Conservation (phyloP, 2,329 filamentous ascomycete genomes). For the Niveomyces coronatus region DNA sequence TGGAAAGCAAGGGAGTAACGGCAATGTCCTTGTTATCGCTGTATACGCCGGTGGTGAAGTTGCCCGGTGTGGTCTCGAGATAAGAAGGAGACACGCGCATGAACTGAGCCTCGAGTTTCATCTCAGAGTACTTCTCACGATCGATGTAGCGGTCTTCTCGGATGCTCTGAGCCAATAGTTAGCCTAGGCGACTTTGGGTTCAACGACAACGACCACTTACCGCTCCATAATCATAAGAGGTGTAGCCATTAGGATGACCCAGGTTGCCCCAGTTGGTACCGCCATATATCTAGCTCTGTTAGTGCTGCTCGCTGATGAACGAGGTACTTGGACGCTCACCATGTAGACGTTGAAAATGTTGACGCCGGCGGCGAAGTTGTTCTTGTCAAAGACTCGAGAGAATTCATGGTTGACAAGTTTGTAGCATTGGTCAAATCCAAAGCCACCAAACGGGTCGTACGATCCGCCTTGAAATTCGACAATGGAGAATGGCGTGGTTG, state of each 20-base stretch:
- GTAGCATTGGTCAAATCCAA: conserved; percentile 57
- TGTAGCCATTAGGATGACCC: conserved; percentile 56
- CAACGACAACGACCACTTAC: conserved; percentile 17
- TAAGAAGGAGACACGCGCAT: conserved; percentile 62
- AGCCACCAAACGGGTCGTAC: conserved; percentile 66
- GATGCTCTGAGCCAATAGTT: conserved; percentile 31
- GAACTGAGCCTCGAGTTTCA: conserved; percentile 69
- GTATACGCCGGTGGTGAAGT: conserved; percentile 39
- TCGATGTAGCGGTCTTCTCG: conserved; percentile 57
- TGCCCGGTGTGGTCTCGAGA: conserved; percentile 46
- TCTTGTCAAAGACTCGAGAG: conserved; percentile 71
- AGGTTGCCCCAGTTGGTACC: conserved; percentile 81
- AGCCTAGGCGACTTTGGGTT: neutral
- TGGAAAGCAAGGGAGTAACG: conserved; percentile 50
- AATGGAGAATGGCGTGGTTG: conserved; percentile 54
- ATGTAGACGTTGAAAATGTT: conserved; percentile 67
- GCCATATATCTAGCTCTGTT: conserved; percentile 44
- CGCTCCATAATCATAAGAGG: conserved; percentile 44
- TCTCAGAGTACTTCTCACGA: conserved; percentile 69
- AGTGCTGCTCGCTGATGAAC: neutral
- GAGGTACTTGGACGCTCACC: conserved; percentile 30
- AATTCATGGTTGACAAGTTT: conserved; percentile 62
- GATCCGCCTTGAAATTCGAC: conserved; percentile 61
- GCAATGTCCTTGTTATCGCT: conserved; percentile 41
- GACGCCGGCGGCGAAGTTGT: conserved; percentile 54